Conservation (phyloP, 2,329 filamentous ascomycete species). For the Nemania sp. region DNA sequence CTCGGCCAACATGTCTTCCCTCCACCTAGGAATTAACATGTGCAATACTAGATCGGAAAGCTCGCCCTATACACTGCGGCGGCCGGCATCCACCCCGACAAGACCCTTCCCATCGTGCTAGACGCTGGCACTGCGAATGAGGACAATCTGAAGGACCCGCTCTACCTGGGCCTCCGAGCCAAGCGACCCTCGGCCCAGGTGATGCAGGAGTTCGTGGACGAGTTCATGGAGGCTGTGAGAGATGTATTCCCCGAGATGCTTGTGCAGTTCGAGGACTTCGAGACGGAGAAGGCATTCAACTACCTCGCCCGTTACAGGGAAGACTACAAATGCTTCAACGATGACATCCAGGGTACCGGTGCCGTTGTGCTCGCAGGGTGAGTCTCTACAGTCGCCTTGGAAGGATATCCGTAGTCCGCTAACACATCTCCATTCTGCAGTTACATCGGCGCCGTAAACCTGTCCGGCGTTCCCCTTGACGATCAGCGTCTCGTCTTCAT, state of each 20-base stretch:
- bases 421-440: slow-evolving; percentile 32
- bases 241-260: slow-evolving; percentile 71
- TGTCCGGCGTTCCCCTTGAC: slow-evolving; percentile 80
- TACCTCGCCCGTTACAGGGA: slow-evolving; percentile 89
- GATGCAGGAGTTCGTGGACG: slow-evolving; percentile 91
- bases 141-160: slow-evolving; percentile 66
- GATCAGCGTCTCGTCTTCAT: slow-evolving; percentile 96
- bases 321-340: slow-evolving; percentile 94
- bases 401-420: slow-evolving; percentile 13
- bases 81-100: slow-evolving; percentile 89
- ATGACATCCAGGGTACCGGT: slow-evolving; percentile 96
- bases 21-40: slow-evolving; percentile 35
- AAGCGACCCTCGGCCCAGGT: slow-evolving; percentile 78
- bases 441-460: slow-evolving; percentile 75
- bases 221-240: slow-evolving; percentile 90
- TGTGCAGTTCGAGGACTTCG: slow-evolving; percentile 97
- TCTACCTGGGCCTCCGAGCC: slow-evolving; percentile 89
- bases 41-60: slow-evolving; percentile 73
- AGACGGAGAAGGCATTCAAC: slow-evolving; percentile 88
- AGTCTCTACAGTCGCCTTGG: slow-evolving; percentile 34
- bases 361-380: slow-evolving; percentile 88
- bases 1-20: slow-evolving; percentile 8
- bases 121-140: slow-evolving; percentile 71
- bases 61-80: slow-evolving; percentile 93
- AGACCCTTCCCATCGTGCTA: slow-evolving; percentile 73